Evolutionary conservation across 106 monocot genomes (phyloP), one percentile per base, ranked within the genome.

Genomic region (Phalaenopsis equestris): DNA sequence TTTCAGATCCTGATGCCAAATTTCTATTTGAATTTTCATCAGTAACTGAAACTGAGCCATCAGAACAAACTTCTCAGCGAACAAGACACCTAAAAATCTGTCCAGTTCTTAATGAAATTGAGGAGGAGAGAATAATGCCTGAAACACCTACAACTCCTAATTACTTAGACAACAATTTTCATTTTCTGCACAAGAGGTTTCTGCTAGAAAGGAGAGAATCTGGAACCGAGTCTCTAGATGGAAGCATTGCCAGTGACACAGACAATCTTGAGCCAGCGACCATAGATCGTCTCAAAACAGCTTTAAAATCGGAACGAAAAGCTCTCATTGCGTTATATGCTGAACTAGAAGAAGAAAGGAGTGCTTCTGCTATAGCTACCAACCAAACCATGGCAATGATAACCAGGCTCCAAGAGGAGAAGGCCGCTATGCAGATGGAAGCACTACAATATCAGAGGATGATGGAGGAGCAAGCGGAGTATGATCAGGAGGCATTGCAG

Each of bases 341-440:
- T 19, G 97, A 97, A 39, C 79, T 97, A 12, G 97, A 97, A 86
- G 92, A 97, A 86, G 97, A 97, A 85, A 90, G 94, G 76, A 97
- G 84, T 80, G 90, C 97, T 42, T 89, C 97, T 43, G 92, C 94
- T 6, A 84, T 94, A n/a, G 88, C 97, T n/a, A 86, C 97, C 1
- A 92, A 92, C 75, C 87, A 97, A 76, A 92, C 97, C 57, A 97
- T 97, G 97, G 97, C 97, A 19, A 97, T 94, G 97, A 97, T 97
- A 78, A 94, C 88, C 37, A 84, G 97, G 72, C 92, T 97, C 61
- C 97, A 97, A 73, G 87, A 92, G 81, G 94, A 97, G 83, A 97
- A 97, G 80, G 92, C 97, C 61, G 90, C 97, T 46, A 91, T 97
- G 94, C 90, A 94, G 78, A 97, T 94, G 94, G 97, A 97, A 79